These are phyloP conservation scores for Fusarium foetens DNA, from an alignment of 2,329 filamentous ascomycete species.

Conservation along the genomic window DNA sequence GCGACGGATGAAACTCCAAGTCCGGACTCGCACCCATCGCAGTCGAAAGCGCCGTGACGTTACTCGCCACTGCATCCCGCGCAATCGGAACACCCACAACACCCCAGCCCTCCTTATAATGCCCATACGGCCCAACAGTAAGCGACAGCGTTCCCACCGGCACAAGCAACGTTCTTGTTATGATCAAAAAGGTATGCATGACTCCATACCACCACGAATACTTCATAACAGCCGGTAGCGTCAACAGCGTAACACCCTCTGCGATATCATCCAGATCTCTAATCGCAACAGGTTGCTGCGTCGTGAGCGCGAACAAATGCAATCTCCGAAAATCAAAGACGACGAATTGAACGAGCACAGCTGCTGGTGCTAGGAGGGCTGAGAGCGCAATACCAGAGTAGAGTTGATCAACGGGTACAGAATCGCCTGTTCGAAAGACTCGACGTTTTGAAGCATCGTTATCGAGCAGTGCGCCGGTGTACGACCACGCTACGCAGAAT, in stretches of 20 bases:
- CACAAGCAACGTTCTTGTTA: conserved; percentile 27
- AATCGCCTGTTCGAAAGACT: conserved; percentile 28
- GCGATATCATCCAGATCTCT: conserved; percentile 33
- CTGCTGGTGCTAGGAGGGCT: conserved; percentile 16
- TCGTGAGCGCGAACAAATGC: conserved; percentile 29
- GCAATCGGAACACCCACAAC: conserved; percentile 31
- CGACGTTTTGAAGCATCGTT: conserved; percentile 34
- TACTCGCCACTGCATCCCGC: conserved; percentile 1
- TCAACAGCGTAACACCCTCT: conserved; percentile 29
- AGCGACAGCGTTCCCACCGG: conserved; percentile 32
- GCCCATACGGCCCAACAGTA: conserved; percentile 28
- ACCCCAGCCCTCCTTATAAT: conserved; percentile 11
- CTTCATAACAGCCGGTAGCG: conserved; percentile 20
- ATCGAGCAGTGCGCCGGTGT: conserved; percentile 30
- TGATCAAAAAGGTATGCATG: conserved; percentile 30
- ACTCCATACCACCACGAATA: conserved; percentile 41
- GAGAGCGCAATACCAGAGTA: conserved; percentile 38
- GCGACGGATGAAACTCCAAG: conserved; percentile 7
- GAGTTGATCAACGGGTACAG: conserved; percentile 22
- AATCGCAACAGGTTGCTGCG: conserved; percentile 24
- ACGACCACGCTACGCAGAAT: conserved; percentile 24
- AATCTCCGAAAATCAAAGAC: conserved; percentile 36
- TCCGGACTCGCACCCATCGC: conserved; percentile 20
- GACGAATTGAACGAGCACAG: conserved; percentile 23
- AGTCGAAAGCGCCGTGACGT: conserved; percentile 18